Percentiles rank a stretch among this genome's conserved stretches.
Evolutionary conservation across 2,329 filamentous ascomycete species (phyloP).

Genomic region (Clonostachys sp.): DNA sequence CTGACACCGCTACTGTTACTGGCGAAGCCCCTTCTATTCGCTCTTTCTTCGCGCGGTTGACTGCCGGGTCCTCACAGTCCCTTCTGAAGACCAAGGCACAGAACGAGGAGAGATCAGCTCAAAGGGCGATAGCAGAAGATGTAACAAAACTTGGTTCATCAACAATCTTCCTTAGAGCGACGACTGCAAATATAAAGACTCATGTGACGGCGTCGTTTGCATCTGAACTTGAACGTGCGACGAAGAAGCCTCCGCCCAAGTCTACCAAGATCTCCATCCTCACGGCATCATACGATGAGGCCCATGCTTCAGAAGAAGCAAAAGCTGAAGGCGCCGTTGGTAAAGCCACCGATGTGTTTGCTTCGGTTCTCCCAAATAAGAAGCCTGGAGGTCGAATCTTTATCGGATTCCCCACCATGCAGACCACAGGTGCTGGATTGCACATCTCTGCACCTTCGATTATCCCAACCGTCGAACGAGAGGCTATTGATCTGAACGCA

Average conservation of each 20-base stretch:
- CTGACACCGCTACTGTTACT: slow-evolving; percentile 10
- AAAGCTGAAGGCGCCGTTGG: slow-evolving; percentile 37
- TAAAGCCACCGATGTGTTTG: slow-evolving; percentile 74
- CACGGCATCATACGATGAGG: slow-evolving; percentile 86
- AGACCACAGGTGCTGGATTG: slow-evolving; percentile 90
- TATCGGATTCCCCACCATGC: slow-evolving; percentile 95
- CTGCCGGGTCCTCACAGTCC: slow-evolving; percentile 48
- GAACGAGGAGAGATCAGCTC: slow-evolving; percentile 57
- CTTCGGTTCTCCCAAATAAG: slow-evolving; percentile 83
- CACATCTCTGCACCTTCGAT: slow-evolving; percentile 95
- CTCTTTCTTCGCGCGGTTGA: slow-evolving; percentile 78
- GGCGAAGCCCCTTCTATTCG: slow-evolving; percentile 55
- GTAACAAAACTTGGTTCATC: slow-evolving; percentile 66
- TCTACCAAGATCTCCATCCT: slow-evolving; percentile 80
- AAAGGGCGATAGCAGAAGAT: slow-evolving; percentile 64
- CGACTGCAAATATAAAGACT: slow-evolving; percentile 76
- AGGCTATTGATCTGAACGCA: slow-evolving; percentile 95
- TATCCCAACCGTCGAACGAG: slow-evolving; percentile 94
- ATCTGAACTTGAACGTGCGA: slow-evolving; percentile 86
- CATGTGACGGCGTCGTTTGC: slow-evolving; percentile 69
- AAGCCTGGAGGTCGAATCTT: slow-evolving; percentile 82
- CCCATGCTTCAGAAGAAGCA: slow-evolving; percentile 56
- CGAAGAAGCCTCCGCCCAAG: slow-evolving; percentile 94
- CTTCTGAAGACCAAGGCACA: slow-evolving; percentile 49
- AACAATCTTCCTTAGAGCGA: slow-evolving; percentile 85